phyloP scores from a whole-genome alignment of 2,329 filamentous ascomycete species.

The Hypoxylon sp. region DNA sequence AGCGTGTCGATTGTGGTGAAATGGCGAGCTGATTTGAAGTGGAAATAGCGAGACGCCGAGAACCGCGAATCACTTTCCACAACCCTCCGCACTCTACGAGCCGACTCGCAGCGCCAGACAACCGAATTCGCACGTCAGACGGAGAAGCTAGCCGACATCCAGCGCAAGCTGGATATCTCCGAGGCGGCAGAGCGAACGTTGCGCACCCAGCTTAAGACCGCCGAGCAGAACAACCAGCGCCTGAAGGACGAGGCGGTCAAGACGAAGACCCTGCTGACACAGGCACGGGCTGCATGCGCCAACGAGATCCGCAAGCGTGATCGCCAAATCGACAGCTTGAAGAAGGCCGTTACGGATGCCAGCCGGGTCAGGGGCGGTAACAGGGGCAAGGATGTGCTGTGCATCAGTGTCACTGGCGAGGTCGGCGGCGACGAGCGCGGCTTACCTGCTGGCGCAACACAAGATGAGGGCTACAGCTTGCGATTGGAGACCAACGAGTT shows the following conservation, averaged over 20 bases:
- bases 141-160: slow-evolving; percentile 65
- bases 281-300: slow-evolving; percentile 86
- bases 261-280: slow-evolving; percentile 81
- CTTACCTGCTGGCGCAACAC: slow-evolving; percentile 47
- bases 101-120: slow-evolving; percentile 79
- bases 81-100: slow-evolving; percentile 80
- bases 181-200: slow-evolving; percentile 79
- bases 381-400: slow-evolving; percentile 66
- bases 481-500: slow-evolving; percentile 92
- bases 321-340: slow-evolving; percentile 86
- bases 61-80: slow-evolving; percentile 85
- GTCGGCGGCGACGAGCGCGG: slow-evolving; percentile 58
- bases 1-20: neutral
- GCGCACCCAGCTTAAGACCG: slow-evolving; percentile 75
- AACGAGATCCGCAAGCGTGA: slow-evolving; percentile 94
- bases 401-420: slow-evolving; percentile 69
- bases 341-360: slow-evolving; percentile 83
- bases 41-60: slow-evolving; percentile 81
- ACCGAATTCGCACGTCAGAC: slow-evolving; percentile 72
- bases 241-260: slow-evolving; percentile 86
- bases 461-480: slow-evolving; percentile 74
- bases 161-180: slow-evolving; percentile 66
- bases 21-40: slow-evolving; percentile 17
- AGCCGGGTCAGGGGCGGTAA: slow-evolving; percentile 70
- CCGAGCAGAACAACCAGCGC: slow-evolving; percentile 79